Evolutionary conservation across 306 rosid species (phyloP), one percentile per base, ranked within the genome.

Genomic region (Cajanus cajan): DNA sequence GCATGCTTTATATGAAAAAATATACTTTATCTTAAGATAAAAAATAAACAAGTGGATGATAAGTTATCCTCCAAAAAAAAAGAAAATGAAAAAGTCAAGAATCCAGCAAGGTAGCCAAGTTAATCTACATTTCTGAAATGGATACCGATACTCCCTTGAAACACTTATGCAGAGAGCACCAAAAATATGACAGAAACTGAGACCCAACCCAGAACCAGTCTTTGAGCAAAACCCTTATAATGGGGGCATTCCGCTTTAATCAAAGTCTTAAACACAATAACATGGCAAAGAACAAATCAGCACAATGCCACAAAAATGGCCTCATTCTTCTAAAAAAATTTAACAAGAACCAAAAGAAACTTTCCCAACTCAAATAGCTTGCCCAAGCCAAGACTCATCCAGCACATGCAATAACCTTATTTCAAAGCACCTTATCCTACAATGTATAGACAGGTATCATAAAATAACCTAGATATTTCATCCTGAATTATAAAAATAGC

Each of bases 91-190:
- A 34, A 71, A 47, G 15, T 11, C 48, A 11, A 16, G 19, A 36
- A 71, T 51, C 76, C 64, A 50, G n/a, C n/a, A n/a, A n/a, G n/a
- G n/a, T n/a, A n/a, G n/a, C n/a, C 39, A 11, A 68, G 37, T 22
- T 55, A 24, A 48, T 68, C 39, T 22, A 68, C 7, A 13, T 14
- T 21, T 43, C 54, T 1, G 55, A 68, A 68, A 43, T n/a, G n/a
- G n/a, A n/a, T n/a, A n/a, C n/a, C n/a, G n/a, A n/a, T n/a, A n/a
- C n/a, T 68, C 73, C 51, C 55, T 9, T 40, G 52, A 66, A 66
- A 12, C 15, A 19, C 36, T 40, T 48, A 66, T 6, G 34, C 9
- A 14, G 52, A 66, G 52, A 66, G 52, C 43, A 70, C 28, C 11
- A 18, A 10, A 68, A 44, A 41, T 2, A 45, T 44, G 59, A 24